These are phyloP conservation scores for Thielaviopsis euricoi DNA, from an alignment of 2,329 filamentous ascomycete genomes.

Conservation along the genomic window DNA sequence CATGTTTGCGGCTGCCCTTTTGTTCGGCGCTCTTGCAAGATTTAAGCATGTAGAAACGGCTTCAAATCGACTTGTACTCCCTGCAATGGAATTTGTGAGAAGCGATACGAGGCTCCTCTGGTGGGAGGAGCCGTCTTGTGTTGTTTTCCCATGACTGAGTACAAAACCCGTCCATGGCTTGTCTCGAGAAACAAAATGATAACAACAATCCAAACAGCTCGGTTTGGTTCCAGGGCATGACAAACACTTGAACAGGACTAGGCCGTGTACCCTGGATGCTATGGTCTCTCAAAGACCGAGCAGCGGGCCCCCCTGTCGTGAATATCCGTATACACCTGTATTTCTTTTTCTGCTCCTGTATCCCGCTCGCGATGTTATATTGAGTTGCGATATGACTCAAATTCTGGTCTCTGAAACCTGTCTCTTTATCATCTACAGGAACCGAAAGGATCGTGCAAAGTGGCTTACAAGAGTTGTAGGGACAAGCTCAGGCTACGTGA, in stretches of 20 bases:
- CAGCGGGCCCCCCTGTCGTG: too few relatives aligned
- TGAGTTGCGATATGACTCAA: background rate
- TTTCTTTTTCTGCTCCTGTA: background rate
- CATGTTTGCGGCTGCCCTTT: too few relatives aligned
- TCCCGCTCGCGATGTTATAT: background rate
- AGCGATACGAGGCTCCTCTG: too few relatives aligned
- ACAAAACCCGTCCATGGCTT: background rate
- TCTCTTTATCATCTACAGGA: conserved; percentile 3
- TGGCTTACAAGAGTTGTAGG: background rate
- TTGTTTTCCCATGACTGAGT: background rate
- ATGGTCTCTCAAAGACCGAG: too few relatives aligned
- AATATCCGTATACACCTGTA: too few relatives aligned
- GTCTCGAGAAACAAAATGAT: background rate
- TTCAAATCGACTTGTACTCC: background rate
- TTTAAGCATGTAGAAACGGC: too few relatives aligned
- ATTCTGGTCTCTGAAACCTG: conserved; percentile 1
- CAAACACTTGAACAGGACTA: background rate
- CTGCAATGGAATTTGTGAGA: background rate
- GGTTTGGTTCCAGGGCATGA: background rate
- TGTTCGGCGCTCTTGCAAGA: too few relatives aligned
- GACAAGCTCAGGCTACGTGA: background rate
- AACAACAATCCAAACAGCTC: background rate
- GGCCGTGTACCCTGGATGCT: background rate
- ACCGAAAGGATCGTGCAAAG: background rate
- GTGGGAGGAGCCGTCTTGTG: too few relatives aligned